Percentiles rank a stretch among this genome's conserved stretches.
These are phyloP conservation scores for Globisporangium spinosum DNA, from an alignment of 352 stramenopile species.

Conservation along the genomic window DNA sequence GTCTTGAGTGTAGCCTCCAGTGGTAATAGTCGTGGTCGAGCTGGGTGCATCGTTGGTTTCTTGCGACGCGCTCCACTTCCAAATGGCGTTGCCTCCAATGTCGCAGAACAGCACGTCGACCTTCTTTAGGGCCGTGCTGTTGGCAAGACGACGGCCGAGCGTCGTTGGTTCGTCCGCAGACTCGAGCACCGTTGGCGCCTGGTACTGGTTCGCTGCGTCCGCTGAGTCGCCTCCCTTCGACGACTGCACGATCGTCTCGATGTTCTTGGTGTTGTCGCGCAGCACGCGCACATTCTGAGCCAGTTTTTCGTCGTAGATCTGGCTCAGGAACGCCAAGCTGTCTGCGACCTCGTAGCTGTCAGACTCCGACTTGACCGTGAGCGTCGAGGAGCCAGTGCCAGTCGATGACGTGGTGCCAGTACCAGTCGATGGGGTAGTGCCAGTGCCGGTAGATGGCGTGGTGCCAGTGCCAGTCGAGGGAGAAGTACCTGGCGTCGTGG, in stretches of 20 bases:
- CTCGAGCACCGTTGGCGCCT: conserved; percentile 45
- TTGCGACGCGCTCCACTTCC: conserved; percentile 59
- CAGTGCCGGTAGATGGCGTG: conserved; percentile 12
- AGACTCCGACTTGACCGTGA: conserved; percentile 17
- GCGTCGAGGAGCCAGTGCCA: conserved; percentile 12
- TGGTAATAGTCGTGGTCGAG: conserved; percentile 22
- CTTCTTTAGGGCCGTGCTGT: conserved; percentile 19
- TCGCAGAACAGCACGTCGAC: conserved; percentile 71
- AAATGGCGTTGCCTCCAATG: conserved; percentile 67
- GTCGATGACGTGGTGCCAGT: conserved; percentile 8
- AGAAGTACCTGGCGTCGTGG: conserved; percentile 11
- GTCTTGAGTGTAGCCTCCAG: conserved; percentile 20
- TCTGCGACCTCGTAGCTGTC: conserved; percentile 27
- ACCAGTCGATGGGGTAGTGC: not conserved
- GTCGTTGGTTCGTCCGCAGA: conserved; percentile 26
- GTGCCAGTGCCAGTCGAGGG: conserved; percentile 2
- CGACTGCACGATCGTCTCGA: conserved; percentile 60
- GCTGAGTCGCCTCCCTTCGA: conserved; percentile 28
- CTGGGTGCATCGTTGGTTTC: conserved; percentile 29
- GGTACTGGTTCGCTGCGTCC: conserved; percentile 32
- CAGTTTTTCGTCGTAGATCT: conserved; percentile 52
- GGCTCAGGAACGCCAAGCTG: conserved; percentile 35
- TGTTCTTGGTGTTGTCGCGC: conserved; percentile 42
- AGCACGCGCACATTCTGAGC: conserved; percentile 46
- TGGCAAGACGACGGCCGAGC: conserved; percentile 33